phyloP scores from a whole-genome alignment of 2,329 filamentous ascomycete species.

The Aaosphaeria pasadenensis region DNA sequence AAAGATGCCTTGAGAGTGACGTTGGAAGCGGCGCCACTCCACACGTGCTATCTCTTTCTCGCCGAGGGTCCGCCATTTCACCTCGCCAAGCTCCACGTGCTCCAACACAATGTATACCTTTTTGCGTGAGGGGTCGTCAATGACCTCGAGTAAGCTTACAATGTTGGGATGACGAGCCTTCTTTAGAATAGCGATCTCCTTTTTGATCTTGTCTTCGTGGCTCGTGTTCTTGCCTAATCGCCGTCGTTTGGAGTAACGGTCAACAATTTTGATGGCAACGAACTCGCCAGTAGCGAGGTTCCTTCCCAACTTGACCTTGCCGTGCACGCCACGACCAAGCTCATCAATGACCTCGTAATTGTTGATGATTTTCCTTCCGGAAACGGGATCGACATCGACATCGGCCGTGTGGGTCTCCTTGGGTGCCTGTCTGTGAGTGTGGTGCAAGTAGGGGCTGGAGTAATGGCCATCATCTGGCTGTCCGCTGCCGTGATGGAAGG shows the following conservation, averaged over 20 bases:
- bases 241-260: conserved; percentile 88
- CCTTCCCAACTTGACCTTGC: conserved; percentile 93
- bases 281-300: conserved; percentile 72
- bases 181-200: conserved; percentile 96
- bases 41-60: conserved; percentile 77
- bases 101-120: conserved; percentile 99
- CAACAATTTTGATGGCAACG: conserved; percentile 98
- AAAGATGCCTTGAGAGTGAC: conserved; percentile 56
- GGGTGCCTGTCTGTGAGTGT: conserved; percentile 48
- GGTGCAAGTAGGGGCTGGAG: conserved; percentile 50
- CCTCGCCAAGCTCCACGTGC: conserved; percentile 90
- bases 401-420: conserved; percentile 79
- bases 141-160: conserved; percentile 91
- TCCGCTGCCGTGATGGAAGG: conserved; percentile 24
- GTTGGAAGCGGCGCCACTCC: conserved; percentile 77
- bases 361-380: conserved; percentile 94
- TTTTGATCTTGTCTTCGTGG: conserved; percentile 79
- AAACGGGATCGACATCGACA: conserved; percentile 83
- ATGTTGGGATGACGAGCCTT: conserved; percentile 98
- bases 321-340: conserved; percentile 91
- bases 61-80: conserved; percentile 89
- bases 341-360: conserved; percentile 97
- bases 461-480: conserved; percentile 41
- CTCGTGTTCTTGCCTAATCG: conserved; percentile 76
- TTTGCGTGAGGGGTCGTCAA: conserved; percentile 91